These are phyloP conservation scores for Globisporangium parvum DNA, from an alignment of 352 stramenopile species.

Conservation along the genomic window DNA sequence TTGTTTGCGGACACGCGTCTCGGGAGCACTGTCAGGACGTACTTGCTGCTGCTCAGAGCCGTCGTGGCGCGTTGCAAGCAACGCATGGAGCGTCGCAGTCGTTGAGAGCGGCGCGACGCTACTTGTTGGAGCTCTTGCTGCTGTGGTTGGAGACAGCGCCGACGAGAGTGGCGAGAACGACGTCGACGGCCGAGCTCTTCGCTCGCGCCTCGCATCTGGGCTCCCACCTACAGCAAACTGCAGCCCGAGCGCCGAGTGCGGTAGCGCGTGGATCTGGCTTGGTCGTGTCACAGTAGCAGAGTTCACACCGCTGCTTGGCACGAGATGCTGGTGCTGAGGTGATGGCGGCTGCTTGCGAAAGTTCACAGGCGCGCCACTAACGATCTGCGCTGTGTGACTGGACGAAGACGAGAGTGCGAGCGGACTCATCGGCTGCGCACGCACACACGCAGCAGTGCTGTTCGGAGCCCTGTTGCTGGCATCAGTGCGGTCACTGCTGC, in stretches of 20 bases:
- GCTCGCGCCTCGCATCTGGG: background rate
- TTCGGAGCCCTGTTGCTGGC: too few relatives aligned
- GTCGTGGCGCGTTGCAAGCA: too few relatives aligned
- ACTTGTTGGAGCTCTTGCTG: too few relatives aligned
- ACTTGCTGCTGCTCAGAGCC: too few relatives aligned
- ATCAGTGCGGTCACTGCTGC: too few relatives aligned
- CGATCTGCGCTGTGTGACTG: slow-evolving; percentile 6
- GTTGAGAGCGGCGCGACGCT: too few relatives aligned
- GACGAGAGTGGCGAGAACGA: background rate
- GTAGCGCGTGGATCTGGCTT: slow-evolving; percentile 2
- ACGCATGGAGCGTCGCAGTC: too few relatives aligned
- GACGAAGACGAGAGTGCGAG: too few relatives aligned
- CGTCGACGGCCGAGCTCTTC: slow-evolving; percentile 1
- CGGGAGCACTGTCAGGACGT: too few relatives aligned
- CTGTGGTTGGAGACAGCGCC: background rate
- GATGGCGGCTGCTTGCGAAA: slow-evolving; percentile 6
- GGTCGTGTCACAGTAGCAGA: background rate
- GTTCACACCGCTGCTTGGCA: background rate
- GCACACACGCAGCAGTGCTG: too few relatives aligned
- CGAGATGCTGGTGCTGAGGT: background rate
- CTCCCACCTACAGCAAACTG: background rate
- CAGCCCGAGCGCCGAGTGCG: background rate
- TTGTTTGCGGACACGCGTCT: too few relatives aligned
- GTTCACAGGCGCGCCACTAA: slow-evolving; percentile 9
- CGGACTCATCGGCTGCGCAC: background rate